phyloP scores from a whole-genome alignment of 768 basidiomycete species.

The Naganishia kalamii region DNA sequence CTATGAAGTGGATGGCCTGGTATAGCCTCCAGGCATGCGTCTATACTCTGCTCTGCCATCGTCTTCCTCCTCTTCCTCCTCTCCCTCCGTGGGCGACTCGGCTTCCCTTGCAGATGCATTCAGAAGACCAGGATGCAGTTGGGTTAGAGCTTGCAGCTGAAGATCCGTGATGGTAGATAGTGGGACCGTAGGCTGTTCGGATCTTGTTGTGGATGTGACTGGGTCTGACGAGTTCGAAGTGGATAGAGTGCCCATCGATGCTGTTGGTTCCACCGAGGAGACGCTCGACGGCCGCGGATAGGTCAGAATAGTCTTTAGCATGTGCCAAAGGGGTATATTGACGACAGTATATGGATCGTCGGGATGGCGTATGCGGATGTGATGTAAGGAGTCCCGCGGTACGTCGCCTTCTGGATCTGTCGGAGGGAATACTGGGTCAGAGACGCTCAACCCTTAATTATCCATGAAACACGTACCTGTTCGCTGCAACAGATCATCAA shows the following conservation, averaged over 20 bases:
- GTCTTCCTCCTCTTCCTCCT: neutral
- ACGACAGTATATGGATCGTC: conserved; percentile 14
- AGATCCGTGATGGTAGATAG: neutral
- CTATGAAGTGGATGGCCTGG: neutral
- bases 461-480: neutral
- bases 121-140: neutral
- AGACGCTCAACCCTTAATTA: neutral
- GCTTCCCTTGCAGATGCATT: neutral
- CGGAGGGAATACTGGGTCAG: neutral
- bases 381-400: neutral
- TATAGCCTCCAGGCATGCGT: conserved; percentile 7
- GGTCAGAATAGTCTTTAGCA: conserved; percentile 5
- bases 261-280: neutral
- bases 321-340: neutral
- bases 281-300: conserved; percentile 4
- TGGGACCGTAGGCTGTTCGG: neutral
- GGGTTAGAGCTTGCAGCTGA: neutral
- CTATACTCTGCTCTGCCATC: conserved; percentile 6
- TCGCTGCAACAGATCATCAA: conserved; percentile 1
- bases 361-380: neutral
- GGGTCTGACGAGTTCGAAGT: neutral
- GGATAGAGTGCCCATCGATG: neutral
- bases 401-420: conserved; percentile 3
- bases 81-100: neutral
- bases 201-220: neutral